phyloP scores from a whole-genome alignment of 306 rosid genomes.

The Hippophae tibetana region DNA sequence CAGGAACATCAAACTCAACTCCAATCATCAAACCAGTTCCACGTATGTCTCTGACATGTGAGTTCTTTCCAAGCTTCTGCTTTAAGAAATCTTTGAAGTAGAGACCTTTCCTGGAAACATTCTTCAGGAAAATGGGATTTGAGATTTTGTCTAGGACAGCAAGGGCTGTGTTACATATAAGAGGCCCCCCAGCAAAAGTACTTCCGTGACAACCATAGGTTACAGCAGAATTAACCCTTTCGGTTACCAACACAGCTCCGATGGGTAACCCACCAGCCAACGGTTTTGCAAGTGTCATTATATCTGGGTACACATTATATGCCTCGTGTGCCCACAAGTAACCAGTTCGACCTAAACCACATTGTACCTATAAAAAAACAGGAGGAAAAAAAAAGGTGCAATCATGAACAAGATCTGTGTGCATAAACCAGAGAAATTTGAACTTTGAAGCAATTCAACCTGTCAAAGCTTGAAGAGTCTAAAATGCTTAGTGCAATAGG shows the following conservation, averaged over 20 bases:
- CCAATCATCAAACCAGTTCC: constrained; percentile 75
- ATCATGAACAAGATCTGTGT: neutral
- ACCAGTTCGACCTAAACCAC: constrained; percentile 89
- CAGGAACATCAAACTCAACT: constrained; percentile 64
- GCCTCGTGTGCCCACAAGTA: constrained; percentile 83
- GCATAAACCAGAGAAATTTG: neutral
- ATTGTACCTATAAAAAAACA: constrained; percentile 55
- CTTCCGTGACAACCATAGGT: constrained; percentile 87
- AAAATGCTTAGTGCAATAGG: too few species aligned
- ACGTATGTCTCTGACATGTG: constrained; percentile 62
- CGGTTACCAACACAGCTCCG: constrained; percentile 72
- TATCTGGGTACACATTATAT: constrained; percentile 64
- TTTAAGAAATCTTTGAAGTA: constrained; percentile 57
- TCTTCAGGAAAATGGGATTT: constrained; percentile 42
- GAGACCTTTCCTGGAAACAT: constrained; percentile 57
- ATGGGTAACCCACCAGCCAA: constrained; percentile 94
- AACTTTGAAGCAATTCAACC: neutral
- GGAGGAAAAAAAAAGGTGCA: constrained; percentile 1
- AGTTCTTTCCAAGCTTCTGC: constrained; percentile 57
- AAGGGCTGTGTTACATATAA: constrained; percentile 63
- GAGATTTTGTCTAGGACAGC: constrained; percentile 68
- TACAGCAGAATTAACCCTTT: constrained; percentile 63
- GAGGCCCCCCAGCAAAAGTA: constrained; percentile 78
- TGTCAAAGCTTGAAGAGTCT: too few species aligned
- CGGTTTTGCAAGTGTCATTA: constrained; percentile 95